Base-by-base conservation (phyloP, 176 grass and related monocot genomes). In the Saccharum officinarum region DNA sequence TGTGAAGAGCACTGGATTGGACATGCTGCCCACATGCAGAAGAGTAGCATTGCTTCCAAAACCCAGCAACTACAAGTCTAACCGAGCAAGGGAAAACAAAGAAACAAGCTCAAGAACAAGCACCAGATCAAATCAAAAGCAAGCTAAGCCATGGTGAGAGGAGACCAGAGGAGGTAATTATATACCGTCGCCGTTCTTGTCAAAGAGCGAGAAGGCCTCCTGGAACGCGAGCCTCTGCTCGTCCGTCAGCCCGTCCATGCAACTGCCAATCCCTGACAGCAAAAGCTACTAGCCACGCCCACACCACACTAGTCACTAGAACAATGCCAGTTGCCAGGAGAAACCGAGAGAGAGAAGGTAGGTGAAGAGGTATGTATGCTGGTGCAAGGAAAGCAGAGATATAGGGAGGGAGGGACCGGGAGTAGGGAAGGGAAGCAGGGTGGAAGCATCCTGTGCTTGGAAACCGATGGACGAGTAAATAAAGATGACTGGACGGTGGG, bases 181-280 rank as follows among this genome's bases (percentile, higher is more conserved):
- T 23, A 26, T 45, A 94, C 92, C 95, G 52, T 97, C 92, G 45
- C 84, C 88, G 79, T 97, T 91, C 85, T 83, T 97, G 88, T 97
- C 92, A 25, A 94, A 97, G 86, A 97, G 86, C 9, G 70, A 94
- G 88, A 94, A 97, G 14, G 90, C 90, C 81, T 97, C 90, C 78
- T 54, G 73, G 49, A 94, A 86, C n/a, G 91, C 92, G 6, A 68
- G 42, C 73, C 90, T 92, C 84, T 94, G 90, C 61, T 94, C 95
- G 26, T 73, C 55, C 8, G 92, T 92, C 71, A 94, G 80, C 75
- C 20, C 83, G 73, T 92, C 90, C 90, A 92, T 92, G 86, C 66
- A 79, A 17, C 36, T 45, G 8, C 16, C 25, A 62, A n/a, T 7
- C 84, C 15, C 10, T 11, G 18, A 28, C 12, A 47, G 3, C 65